These are phyloP conservation scores for Backusella macrospora DNA, from an alignment of 192 early-diverging fungal genomes.

Conservation along the genomic window DNA sequence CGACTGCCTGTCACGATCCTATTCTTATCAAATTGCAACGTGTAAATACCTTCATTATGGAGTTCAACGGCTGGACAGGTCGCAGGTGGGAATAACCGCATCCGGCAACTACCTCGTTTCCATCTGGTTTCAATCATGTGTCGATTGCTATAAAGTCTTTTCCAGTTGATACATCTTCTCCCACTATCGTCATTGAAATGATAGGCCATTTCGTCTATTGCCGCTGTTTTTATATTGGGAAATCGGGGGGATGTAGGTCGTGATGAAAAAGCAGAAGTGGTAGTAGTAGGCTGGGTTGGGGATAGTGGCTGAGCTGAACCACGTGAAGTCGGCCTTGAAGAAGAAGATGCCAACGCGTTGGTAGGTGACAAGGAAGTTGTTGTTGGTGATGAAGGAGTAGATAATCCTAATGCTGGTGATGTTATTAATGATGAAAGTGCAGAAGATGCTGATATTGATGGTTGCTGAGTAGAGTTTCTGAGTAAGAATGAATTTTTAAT, in stretches of 20 bases:
- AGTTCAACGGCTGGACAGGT: constrained; percentile 35
- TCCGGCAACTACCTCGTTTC: constrained; percentile 60
- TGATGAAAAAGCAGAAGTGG: not conserved
- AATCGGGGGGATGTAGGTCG: not conserved
- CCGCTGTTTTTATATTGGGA: constrained; percentile 7
- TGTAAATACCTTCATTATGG: constrained; percentile 88
- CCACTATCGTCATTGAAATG: constrained; percentile 45
- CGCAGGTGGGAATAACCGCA: constrained; percentile 55
- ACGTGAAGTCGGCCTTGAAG: not conserved
- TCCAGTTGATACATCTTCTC: constrained; percentile 69
- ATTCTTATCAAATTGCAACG: constrained; percentile 71
- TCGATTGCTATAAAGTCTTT: constrained; percentile 69
- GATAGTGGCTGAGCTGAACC: not conserved
- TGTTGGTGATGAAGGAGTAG: not conserved
- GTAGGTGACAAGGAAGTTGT: not conserved
- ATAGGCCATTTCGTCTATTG: constrained; percentile 24
- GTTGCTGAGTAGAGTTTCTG: too few relatives aligned
- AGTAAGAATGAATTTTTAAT: not conserved
- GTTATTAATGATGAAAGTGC: too few relatives aligned
- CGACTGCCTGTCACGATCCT: constrained; percentile 75
- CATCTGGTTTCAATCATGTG: constrained; percentile 71
- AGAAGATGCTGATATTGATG: too few relatives aligned
- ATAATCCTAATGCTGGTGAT: not conserved
- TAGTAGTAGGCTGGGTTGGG: not conserved
- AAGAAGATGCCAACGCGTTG: not conserved